These are phyloP conservation scores for Leptographium lundbergii DNA, from an alignment of 2,329 filamentous ascomycete species.

Conservation along the genomic window DNA sequence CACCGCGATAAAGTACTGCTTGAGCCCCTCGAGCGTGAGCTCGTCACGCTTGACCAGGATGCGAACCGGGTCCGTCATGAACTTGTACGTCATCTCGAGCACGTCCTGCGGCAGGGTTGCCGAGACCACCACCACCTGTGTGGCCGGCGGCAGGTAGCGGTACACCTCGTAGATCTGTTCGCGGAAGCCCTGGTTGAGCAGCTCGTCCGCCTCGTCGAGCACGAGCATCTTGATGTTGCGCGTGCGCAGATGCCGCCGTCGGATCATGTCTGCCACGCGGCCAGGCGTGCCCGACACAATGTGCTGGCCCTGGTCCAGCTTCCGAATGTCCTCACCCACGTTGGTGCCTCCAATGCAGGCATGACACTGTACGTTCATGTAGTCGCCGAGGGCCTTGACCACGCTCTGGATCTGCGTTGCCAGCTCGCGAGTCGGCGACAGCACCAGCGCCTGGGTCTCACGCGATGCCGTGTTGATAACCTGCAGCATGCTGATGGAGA, in stretches of 20 bases:
- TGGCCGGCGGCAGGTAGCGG: conserved; percentile 88
- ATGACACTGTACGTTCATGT: conserved; percentile 99
- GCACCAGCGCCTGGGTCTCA: conserved; percentile 86
- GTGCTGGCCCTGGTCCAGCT: conserved; percentile 94
- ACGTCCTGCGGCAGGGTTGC: conserved; percentile 97
- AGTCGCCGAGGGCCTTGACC: conserved; percentile 98
- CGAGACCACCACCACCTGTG: conserved; percentile 95
- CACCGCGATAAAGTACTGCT: conserved; percentile 98
- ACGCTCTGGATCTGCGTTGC: conserved; percentile 98
- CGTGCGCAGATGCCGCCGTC: conserved; percentile 42
- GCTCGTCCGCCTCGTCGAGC: conserved; percentile 48
- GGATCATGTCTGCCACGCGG: conserved; percentile 61
- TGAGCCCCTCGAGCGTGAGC: conserved; percentile 89
- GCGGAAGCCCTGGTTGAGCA: conserved; percentile 84
- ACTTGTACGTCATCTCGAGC: conserved; percentile 97
- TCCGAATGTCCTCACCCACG: conserved; percentile 93
- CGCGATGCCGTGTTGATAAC: conserved; percentile 89
- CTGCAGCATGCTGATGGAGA: conserved; percentile 91
- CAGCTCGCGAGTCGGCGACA: conserved; percentile 91
- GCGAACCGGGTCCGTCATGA: conserved; percentile 96
- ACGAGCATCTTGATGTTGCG: conserved; percentile 54
- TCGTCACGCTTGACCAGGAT: conserved; percentile 98
- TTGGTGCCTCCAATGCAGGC: conserved; percentile 98
- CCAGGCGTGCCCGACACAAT: conserved; percentile 97
- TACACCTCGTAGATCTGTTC: conserved; percentile 99